Evolutionary conservation across 2,329 filamentous ascomycete genomes (phyloP), one percentile per base, ranked within the genome.

Genomic region (Tolypocladium sp.): DNA sequence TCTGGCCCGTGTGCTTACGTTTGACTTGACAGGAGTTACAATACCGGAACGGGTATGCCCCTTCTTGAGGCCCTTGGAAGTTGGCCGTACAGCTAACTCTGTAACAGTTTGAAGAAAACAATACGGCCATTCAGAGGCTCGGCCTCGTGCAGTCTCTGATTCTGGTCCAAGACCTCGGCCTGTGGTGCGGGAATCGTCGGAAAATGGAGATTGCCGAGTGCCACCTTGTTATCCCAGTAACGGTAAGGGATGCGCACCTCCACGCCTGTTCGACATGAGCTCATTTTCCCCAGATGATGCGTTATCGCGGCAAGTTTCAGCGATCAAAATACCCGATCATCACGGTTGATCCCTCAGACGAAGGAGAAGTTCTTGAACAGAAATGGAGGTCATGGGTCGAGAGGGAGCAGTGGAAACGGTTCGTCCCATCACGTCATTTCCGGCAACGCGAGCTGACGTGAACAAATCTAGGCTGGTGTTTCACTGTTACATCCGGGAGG

Each of bases 351-450:
- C 66, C 77, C 0, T 77, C 79, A 1, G 86, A 89, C 58, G 74
- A 82, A 27, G 83, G 82, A 1, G 70, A 82, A 22, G 73, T 73
- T 2, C 72, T 91, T 0, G 80, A 88, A 59, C 72, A 76, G 4
- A 90, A 89, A 65, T 91, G 88, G 88, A 77, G 73, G 58, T 71
- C 73, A 30, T 91, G 87, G 87, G 78, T 82, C 17, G 77, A 83
- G 54, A 76, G 82, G 60, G 87, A 90, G 66, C 85, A 83, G 3
- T 88, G 83, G 74, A 88, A 89, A 68, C 80, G 86, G 74, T 82
- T 62, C 58, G 65, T 61, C 38, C 7, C 9, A 3, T 3, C 40
- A 38, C n/a, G 12, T 8, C 7, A n/a, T 56, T 10, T 22, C 8
- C 9, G 40, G 9, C 15, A 30, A 25, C 40, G 1, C 51, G 22